A percentile compares a stretch with the other conserved stretches of the same genome.
Conservation (phyloP, 2,329 filamentous ascomycete species). For the Aspergillus amoenus region DNA sequence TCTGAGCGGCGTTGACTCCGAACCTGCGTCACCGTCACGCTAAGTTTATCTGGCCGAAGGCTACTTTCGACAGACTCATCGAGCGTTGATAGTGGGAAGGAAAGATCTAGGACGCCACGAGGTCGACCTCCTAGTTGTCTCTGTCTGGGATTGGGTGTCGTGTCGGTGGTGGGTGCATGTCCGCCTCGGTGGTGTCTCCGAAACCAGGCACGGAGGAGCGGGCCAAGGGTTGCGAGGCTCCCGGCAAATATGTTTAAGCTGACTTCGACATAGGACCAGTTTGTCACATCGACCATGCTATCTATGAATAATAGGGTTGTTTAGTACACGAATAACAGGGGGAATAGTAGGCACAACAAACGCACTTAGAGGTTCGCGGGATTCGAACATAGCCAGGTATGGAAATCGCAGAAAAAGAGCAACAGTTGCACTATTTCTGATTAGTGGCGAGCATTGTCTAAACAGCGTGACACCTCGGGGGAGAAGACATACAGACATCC, state of each 20-base stretch:
- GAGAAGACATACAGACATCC: slow-evolving; percentile 47
- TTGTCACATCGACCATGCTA: slow-evolving; percentile 46
- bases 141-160: slow-evolving; percentile 19
- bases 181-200: slow-evolving; percentile 14
- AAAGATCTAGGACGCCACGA: slow-evolving; percentile 18
- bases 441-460: not conserved
- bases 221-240: slow-evolving; percentile 50
- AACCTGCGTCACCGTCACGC: slow-evolving; percentile 30
- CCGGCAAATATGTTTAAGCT: slow-evolving; percentile 45
- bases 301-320: slow-evolving; percentile 21
- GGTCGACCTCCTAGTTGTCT: slow-evolving; percentile 16
- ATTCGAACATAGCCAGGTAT: slow-evolving; percentile 38
- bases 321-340: not conserved
- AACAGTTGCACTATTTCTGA: slow-evolving; percentile 40
- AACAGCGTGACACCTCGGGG: not conserved
- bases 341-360: not conserved
- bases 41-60: slow-evolving; percentile 31
- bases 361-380: slow-evolving; percentile 39
- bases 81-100: slow-evolving; percentile 27
- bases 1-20: slow-evolving; percentile 20
- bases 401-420: slow-evolving; percentile 47
- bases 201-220: slow-evolving; percentile 41
- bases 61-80: slow-evolving; percentile 19
- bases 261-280: slow-evolving; percentile 39
- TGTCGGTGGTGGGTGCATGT: slow-evolving; percentile 7